Base-by-base conservation (phyloP, 306 rosid species). In the Prunus mume region DNA sequence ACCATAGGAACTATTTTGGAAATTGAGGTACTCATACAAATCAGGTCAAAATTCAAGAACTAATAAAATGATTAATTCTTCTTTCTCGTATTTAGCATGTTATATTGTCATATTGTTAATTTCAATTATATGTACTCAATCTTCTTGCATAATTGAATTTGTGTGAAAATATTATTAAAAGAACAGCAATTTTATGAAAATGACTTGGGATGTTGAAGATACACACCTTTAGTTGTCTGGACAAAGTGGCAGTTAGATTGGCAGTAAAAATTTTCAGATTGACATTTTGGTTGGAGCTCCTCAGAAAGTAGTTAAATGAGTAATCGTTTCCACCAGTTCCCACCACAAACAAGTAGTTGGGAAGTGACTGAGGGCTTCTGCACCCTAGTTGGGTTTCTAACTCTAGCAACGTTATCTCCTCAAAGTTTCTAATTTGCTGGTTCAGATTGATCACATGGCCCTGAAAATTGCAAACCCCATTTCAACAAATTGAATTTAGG, bases 301-400 rank as follows among this genome's bases (percentile, higher is more conserved):
- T 64, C 20, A 83, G 77, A 54, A 83, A 83, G 79, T 83, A 81
- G 80, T 81, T 86, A 76, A 86, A 76, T 1, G 84, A 75, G 72
- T 81, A 86, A 76, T 83, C 87, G 68, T 86, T 86, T 10, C 86
- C 87, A 49, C 90, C 90, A 9, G 78, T 78, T 28, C 87, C 90
- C 46, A 86, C 74, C 14, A 86, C 82, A 73, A 86, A 86, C 80
- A 86, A 81, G 67, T 86, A 86, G 3, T 83, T 22, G n/a, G 50
- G 43, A 11, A 82, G 67, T 15, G 47, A 18, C 49, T 15, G 17
- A 0, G 2, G 9, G 25, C 76, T 57, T 55, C 38, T 71, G 49
- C 28, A 12, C 19, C 68, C 77, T 32, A 77, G 3, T 47, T 69
- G 54, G 14, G 20, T 54, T 65, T 61, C 66, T 52, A 86, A 55